Percentiles rank a stretch among this genome's conserved stretches.
phyloP scores from a whole-genome alignment of 306 rosid genomes.

The Rosa rugosa region DNA sequence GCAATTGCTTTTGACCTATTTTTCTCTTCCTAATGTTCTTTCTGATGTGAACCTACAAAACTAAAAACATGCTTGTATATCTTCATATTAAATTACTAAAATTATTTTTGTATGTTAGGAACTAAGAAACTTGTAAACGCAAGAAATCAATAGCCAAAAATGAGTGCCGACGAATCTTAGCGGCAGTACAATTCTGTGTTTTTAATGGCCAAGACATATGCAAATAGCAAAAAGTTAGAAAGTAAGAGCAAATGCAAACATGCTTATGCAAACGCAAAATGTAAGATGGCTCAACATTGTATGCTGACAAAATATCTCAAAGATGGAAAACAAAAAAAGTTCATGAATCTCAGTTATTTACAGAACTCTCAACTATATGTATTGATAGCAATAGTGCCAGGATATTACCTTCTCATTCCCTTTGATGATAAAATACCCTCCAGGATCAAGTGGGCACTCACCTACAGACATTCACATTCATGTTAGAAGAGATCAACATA shows the following conservation, averaged over 20 bases:
- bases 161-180: no score
- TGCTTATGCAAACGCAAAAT: neutral
- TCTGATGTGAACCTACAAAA: no score
- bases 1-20: neutral
- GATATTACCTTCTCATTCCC: constrained; percentile 89
- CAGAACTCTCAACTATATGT: neutral
- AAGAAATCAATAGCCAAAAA: no score
- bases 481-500: constrained; percentile 11
- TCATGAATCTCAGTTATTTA: neutral
- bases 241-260: neutral
- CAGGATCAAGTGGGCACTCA: constrained; percentile 98
- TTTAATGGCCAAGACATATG: no score
- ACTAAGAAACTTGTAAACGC: neutral
- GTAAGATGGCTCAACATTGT: neutral
- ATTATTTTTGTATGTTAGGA: neutral
- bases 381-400: constrained; percentile 11
- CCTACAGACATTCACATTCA: constrained; percentile 39
- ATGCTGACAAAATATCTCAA: neutral
- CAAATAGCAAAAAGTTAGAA: neutral
- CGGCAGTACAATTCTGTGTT: no score
- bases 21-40: neutral
- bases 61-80: no score
- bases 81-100: neutral
- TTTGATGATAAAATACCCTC: constrained; percentile 88
- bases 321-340: neutral